A percentile compares a stretch with the other conserved stretches of the same genome.
These are phyloP conservation scores for Beta vulgaris DNA, from an alignment of 148 eudicot species.

Conservation along the genomic window DNA sequence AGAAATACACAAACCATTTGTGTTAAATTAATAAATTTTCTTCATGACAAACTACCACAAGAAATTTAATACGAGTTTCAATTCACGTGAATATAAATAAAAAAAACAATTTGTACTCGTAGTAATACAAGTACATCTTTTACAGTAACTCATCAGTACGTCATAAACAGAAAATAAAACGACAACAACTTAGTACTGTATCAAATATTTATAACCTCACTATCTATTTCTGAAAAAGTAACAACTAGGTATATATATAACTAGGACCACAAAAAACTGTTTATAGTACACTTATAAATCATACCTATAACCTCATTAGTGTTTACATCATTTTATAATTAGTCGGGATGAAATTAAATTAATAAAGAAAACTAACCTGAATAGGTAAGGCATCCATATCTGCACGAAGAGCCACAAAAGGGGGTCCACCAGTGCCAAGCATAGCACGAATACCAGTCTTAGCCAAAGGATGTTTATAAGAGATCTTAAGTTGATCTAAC, in stretches of 20 bases:
- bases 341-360: neutral
- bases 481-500: slow-evolving; percentile 41
- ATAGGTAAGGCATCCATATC: slow-evolving; percentile 90
- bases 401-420: slow-evolving; percentile 72
- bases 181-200: too few relatives aligned
- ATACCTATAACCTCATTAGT: too few relatives aligned
- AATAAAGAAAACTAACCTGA: slow-evolving; percentile 38
- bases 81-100: too few relatives aligned
- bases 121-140: neutral
- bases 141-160: neutral
- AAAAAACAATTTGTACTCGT: neutral
- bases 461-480: slow-evolving; percentile 53
- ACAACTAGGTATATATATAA: neutral
- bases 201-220: neutral
- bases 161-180: neutral
- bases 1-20: too few relatives aligned
- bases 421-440: slow-evolving; percentile 68
- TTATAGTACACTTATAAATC: too few relatives aligned
- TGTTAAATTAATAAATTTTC: too few relatives aligned
- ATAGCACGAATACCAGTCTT: slow-evolving; percentile 58
- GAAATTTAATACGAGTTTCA: too few relatives aligned
- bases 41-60: too few relatives aligned
- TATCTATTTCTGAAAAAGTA: neutral
- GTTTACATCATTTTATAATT: neutral
- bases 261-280: too few relatives aligned